Base-by-base conservation (phyloP, 352 stramenopile species). In the Globisporangium perplexum region DNA sequence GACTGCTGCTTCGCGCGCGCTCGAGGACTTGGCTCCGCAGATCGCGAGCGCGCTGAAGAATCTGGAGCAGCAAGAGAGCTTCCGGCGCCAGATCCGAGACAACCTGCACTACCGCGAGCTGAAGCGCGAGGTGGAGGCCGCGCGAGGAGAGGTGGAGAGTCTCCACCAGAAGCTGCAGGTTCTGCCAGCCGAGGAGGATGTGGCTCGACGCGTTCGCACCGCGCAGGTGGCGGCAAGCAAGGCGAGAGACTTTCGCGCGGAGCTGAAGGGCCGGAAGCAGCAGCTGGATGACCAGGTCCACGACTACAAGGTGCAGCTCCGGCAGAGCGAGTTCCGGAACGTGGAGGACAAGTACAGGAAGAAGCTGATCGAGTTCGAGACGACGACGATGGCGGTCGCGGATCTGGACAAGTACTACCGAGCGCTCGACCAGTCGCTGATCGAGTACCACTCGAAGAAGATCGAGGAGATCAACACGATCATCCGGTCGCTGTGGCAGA, bases 381-480 rank as follows among this genome's bases (percentile, higher is more conserved):
- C 97, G 14, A 99, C 96, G 7, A 80, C 86, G 53, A 95, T 98
- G 80, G 91, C 96, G 0, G 94, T 98, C 5, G 74, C 75, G 6
- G 98, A 99, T 57, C 63, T 99, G 18, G 97, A 99, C 56, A 98
- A 96, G 38, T 99, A 99, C 74, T 98, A 96, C 64, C 93, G 89
- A 58, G 88, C 86, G 0, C 80, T 98, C 3, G 97, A 99, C 61
- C 88, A 98, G 56, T 97, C 96, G 4, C 74, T 99, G 23, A 74
- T 98, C 42, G 74, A 95, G 48, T 99, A 98, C 69, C 98, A 99
- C 69, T 90, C 83, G 20, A 96, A 98, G 57, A 99, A 99, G 68
- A 98, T 99, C 48, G 86, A 88, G 43, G 96, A 99, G 59, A 99
- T 99, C 69, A 99, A 99, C 77, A 97, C 96, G 35, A 98, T 98